A percentile compares a stretch with the other conserved stretches of the same genome.
phyloP scores from a whole-genome alignment of 257 asterid species.

The Mentha longifolia region DNA sequence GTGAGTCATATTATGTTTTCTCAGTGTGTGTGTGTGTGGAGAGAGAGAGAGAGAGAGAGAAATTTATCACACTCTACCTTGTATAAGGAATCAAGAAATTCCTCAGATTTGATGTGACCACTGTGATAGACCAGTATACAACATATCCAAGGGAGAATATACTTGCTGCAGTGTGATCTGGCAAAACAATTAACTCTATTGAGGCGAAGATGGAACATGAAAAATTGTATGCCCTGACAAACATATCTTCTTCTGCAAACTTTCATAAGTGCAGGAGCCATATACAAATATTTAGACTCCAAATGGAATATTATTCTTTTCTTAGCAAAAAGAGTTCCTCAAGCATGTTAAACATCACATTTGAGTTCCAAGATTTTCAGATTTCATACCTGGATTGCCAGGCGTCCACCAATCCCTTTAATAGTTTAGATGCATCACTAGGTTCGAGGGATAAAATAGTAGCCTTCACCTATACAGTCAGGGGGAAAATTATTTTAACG shows the following conservation, averaged over 20 bases:
- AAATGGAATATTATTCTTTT: background rate
- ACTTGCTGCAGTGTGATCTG: slow-evolving; percentile 60
- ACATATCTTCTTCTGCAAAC: slow-evolving; percentile 1
- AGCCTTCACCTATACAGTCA: slow-evolving; percentile 57
- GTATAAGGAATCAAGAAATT: slow-evolving; percentile 72
- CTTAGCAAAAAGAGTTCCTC: background rate
- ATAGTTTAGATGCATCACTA: slow-evolving; percentile 57
- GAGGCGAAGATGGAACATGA: slow-evolving; percentile 16
- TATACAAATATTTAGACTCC: background rate
- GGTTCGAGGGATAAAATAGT: slow-evolving; percentile 64
- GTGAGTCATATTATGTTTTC: background rate
- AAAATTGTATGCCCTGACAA: background rate
- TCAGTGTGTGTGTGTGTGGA: background rate
- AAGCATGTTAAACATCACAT: background rate
- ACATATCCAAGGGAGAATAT: slow-evolving; percentile 84
- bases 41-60: background rate
- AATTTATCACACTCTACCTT: slow-evolving; percentile 54
- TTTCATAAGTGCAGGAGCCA: background rate
- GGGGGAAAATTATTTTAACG: slow-evolving; percentile 14
- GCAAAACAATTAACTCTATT: slow-evolving; percentile 22
- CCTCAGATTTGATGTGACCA: slow-evolving; percentile 61
- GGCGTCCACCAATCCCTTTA: slow-evolving; percentile 60
- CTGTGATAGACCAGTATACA: slow-evolving; percentile 69
- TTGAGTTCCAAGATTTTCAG: slow-evolving; percentile 2
- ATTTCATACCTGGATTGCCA: slow-evolving; percentile 81